These are phyloP conservation scores for Xylariaceae sp. DNA, from an alignment of 2,329 filamentous ascomycete genomes.

Conservation along the genomic window DNA sequence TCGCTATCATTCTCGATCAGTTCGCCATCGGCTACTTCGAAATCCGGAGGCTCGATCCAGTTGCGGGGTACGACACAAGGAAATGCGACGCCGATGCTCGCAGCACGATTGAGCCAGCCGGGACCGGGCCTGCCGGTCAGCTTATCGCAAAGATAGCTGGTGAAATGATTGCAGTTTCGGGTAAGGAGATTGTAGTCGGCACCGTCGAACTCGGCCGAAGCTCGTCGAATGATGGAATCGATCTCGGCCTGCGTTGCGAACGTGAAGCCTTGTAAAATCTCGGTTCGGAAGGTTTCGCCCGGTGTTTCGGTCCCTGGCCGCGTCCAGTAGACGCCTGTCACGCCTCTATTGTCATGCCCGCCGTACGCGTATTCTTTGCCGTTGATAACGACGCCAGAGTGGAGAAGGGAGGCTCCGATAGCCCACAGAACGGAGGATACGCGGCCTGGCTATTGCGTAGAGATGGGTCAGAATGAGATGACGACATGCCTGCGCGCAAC, in stretches of 20 bases:
- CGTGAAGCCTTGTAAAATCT: slow-evolving; percentile 75
- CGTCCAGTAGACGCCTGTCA: slow-evolving; percentile 81
- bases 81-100: slow-evolving; percentile 73
- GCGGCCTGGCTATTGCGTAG: slow-evolving; percentile 55
- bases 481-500: not conserved
- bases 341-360: slow-evolving; percentile 63
- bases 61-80: slow-evolving; percentile 78
- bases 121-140: slow-evolving; percentile 67
- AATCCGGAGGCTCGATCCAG: slow-evolving; percentile 75
- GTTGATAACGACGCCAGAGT: slow-evolving; percentile 77
- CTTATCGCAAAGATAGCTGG: slow-evolving; percentile 65
- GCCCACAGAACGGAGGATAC: slow-evolving; percentile 74
- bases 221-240: slow-evolving; percentile 60
- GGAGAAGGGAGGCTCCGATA: slow-evolving; percentile 69
- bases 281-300: slow-evolving; percentile 68
- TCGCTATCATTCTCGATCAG: slow-evolving; percentile 51
- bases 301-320: slow-evolving; percentile 66
- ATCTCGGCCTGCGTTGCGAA: slow-evolving; percentile 64
- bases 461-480: not conserved
- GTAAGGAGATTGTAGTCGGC: slow-evolving; percentile 75
- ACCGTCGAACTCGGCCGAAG: slow-evolving; percentile 68
- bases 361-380: slow-evolving; percentile 80
- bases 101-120: slow-evolving; percentile 73
- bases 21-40: slow-evolving; percentile 65
- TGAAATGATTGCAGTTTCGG: slow-evolving; percentile 87